Evolutionary conservation across 2,329 filamentous ascomycete species (phyloP).

Genomic region (Claviceps maximensis): DNA sequence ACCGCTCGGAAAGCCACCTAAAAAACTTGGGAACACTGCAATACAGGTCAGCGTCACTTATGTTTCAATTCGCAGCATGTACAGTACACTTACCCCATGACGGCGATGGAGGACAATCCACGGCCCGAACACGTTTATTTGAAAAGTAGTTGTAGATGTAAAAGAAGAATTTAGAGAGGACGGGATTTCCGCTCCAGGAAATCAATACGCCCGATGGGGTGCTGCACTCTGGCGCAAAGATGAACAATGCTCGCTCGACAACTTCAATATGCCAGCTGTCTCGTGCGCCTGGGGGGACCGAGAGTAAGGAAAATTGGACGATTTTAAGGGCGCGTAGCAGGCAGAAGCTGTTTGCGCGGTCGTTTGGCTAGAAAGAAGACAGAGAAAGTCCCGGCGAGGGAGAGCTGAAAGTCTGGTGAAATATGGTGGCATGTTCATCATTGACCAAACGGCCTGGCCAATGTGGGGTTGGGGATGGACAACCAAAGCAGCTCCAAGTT

Average conservation of each 20-base stretch:
- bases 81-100: slow-evolving; percentile 18
- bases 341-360: neutral
- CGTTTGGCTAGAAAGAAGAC: neutral
- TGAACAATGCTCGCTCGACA: neutral
- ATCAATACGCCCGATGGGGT: neutral
- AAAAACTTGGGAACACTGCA: slow-evolving; percentile 74
- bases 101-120: slow-evolving; percentile 1
- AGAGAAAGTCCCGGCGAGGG: neutral
- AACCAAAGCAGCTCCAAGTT: neutral
- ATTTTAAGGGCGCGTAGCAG: neutral
- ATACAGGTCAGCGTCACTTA: neutral
- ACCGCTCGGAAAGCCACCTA: slow-evolving; percentile 98
- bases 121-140: neutral
- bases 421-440: neutral
- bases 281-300: neutral
- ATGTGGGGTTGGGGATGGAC: too few species aligned
- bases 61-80: neutral
- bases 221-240: neutral
- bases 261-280: neutral
- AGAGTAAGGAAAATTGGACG: neutral
- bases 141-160: neutral
- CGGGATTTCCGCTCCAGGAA: neutral
- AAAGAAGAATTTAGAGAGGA: neutral
- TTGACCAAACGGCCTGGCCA: too few species aligned
- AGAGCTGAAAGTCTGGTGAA: neutral